Conservation (phyloP, 495 filamentous ascomycete species). For the Penicillium verhagenii region DNA sequence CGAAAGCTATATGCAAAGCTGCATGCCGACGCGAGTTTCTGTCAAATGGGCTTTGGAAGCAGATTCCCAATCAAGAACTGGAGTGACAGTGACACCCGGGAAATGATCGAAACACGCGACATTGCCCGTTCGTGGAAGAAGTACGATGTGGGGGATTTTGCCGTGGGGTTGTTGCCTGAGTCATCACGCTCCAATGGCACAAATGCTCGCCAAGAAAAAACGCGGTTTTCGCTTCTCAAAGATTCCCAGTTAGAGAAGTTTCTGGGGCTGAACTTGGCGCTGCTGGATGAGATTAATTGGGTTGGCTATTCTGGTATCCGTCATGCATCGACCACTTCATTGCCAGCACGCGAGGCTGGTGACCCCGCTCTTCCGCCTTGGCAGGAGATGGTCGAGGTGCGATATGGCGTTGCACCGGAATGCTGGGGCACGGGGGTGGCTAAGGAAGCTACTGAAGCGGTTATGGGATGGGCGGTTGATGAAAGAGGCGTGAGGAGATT, state of each 20-base stretch:
- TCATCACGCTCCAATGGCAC: neutral
- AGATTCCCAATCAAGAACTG: slow-evolving; percentile 18
- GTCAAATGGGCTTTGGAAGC: slow-evolving; percentile 23
- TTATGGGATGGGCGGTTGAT: slow-evolving; percentile 21
- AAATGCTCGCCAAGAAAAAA: neutral
- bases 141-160: slow-evolving; percentile 22
- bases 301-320: slow-evolving; percentile 29
- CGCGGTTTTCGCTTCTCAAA: neutral
- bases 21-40: slow-evolving; percentile 20
- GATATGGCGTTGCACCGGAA: slow-evolving; percentile 22
- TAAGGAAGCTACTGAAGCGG: slow-evolving; percentile 19
- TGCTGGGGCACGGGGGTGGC: slow-evolving; percentile 24
- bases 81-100: slow-evolving; percentile 22
- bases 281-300: slow-evolving; percentile 17
- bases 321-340: slow-evolving; percentile 25
- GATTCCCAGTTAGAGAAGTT: neutral
- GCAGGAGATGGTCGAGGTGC: slow-evolving; percentile 27
- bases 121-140: slow-evolving; percentile 21
- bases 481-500: slow-evolving; percentile 24
- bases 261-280: neutral
- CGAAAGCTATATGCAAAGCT: slow-evolving; percentile 19
- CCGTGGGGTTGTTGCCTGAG: slow-evolving; percentile 17
- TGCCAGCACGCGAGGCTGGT: slow-evolving; percentile 13
- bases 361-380: slow-evolving; percentile 21
- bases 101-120: slow-evolving; percentile 21